Evolutionary conservation across 2,329 filamentous ascomycete genomes (phyloP), one percentile per base, ranked within the genome.

Genomic region (Neoarthrinium moseri): DNA sequence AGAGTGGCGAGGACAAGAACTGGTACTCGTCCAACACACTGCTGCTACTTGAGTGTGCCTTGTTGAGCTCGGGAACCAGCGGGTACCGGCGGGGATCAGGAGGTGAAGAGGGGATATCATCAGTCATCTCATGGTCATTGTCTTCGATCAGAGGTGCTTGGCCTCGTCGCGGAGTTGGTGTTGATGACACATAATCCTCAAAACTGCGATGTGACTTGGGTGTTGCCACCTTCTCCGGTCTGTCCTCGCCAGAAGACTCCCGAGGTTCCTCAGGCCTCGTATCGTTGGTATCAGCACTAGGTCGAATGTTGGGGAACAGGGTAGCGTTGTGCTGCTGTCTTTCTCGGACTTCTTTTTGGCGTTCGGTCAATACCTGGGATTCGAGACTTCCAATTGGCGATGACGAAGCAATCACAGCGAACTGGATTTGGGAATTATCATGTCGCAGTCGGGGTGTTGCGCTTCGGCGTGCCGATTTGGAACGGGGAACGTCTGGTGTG

Each of bases 341-440:
- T 55, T 89, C 83, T 36, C 83, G 80, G 33, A 92, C 82, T 56
- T 95, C 89, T 57, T 78, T 85, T 62, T 95, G 90, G 34, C 83
- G 80, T 27, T 91, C 87, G 0, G 90, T 95, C 39, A 95, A 70
- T 15, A 84, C 67, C 55, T 94, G 89, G 1, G 87, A 89, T 46
- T 89, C 84, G 3, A 75, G 59, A 1, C 64, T 67, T 4, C 74
- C 67, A 3, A 76, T 63, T 2, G 67, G 69, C 0, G 75, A 72
- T 0, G 84, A 81, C 11, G 83, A 81, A 23, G 80, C 77, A 37
- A 92, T 85, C 0, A 81, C 70, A 3, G 85, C 81, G 57, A 94
- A 94, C 34, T 88, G 77, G 21, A 95, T 77, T 58, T 95, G 90
- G 1, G 89, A 95, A 64, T 95, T 80, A 51, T 95, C 81, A 55